Evolutionary conservation across 768 basidiomycete species (phyloP).

Genomic region (Leucosporidium yakuticum): DNA sequence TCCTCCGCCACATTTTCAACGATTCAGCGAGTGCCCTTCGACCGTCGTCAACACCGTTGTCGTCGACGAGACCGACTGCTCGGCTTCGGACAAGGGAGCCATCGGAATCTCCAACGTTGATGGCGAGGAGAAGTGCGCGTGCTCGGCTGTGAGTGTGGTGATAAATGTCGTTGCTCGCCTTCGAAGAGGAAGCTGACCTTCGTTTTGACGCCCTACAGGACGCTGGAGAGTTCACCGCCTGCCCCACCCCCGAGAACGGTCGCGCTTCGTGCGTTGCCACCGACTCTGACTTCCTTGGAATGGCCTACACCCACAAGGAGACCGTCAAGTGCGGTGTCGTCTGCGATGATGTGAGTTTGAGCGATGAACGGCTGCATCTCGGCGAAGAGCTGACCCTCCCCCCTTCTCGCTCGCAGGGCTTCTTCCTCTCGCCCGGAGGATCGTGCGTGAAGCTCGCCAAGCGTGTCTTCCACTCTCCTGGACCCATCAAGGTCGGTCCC

Average conservation of each 20-base stretch:
- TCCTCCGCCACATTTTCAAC: not conserved
- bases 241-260: constrained; percentile 25
- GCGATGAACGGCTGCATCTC: not conserved
- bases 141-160: constrained; percentile 20
- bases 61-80: constrained; percentile 27
- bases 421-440: constrained; percentile 26
- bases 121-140: constrained; percentile 28
- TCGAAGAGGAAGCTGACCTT: not conserved
- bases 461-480: constrained; percentile 12
- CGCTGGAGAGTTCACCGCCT: constrained; percentile 22
- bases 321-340: constrained; percentile 18
- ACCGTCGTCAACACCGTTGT: constrained; percentile 30
- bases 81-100: constrained; percentile 23
- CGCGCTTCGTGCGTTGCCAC: constrained; percentile 21
- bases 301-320: constrained; percentile 7
- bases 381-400: not conserved
- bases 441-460: constrained; percentile 27
- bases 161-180: not conserved
- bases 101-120: constrained; percentile 24
- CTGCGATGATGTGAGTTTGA: constrained; percentile 20
- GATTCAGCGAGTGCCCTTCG: constrained; percentile 21
- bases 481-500: not conserved
- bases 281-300: constrained; percentile 33
- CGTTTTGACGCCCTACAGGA: constrained; percentile 4
- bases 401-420: constrained; percentile 11